phyloP scores from a whole-genome alignment of 805 yeast species.

The Metschnikowia koreensis region DNA sequence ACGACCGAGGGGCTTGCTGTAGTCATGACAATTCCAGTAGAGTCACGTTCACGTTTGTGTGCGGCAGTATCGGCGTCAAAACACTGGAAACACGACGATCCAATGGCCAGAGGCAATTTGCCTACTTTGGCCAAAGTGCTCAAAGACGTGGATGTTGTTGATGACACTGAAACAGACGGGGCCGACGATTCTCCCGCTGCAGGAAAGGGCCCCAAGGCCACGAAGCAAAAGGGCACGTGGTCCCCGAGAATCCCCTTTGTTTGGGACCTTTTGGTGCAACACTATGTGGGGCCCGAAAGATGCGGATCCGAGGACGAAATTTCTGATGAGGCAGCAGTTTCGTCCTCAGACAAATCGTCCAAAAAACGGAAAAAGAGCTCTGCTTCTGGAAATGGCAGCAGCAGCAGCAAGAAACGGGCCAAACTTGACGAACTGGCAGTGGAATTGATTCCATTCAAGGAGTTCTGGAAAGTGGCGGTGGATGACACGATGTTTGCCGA shows the following conservation, averaged over 20 bases:
- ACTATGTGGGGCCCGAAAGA: slow-evolving; percentile 26
- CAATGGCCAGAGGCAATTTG: slow-evolving; percentile 70
- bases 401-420: slow-evolving; percentile 18
- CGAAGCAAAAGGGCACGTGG: slow-evolving; percentile 67
- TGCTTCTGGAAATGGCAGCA: slow-evolving; percentile 9
- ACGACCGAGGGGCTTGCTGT: slow-evolving; percentile 82
- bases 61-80: slow-evolving; percentile 4
- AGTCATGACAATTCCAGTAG: slow-evolving; percentile 51
- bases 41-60: slow-evolving; percentile 21
- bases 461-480: slow-evolving; percentile 76
- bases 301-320: background rate
- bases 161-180: slow-evolving; percentile 38
- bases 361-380: slow-evolving; percentile 28
- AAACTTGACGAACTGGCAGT: slow-evolving; percentile 24
- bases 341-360: slow-evolving; percentile 4
- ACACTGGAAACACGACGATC: slow-evolving; percentile 72
- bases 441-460: slow-evolving; percentile 36
- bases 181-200: slow-evolving; percentile 17
- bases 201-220: slow-evolving; percentile 20
- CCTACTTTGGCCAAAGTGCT: slow-evolving; percentile 58
- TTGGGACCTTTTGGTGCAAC: slow-evolving; percentile 60
- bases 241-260: slow-evolving; percentile 71
- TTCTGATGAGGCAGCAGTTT: slow-evolving; percentile 11
- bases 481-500: slow-evolving; percentile 79
- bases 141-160: slow-evolving; percentile 50